Evolutionary conservation across 2,329 filamentous ascomycete species (phyloP).

Genomic region (Aspergillus versicolor): DNA sequence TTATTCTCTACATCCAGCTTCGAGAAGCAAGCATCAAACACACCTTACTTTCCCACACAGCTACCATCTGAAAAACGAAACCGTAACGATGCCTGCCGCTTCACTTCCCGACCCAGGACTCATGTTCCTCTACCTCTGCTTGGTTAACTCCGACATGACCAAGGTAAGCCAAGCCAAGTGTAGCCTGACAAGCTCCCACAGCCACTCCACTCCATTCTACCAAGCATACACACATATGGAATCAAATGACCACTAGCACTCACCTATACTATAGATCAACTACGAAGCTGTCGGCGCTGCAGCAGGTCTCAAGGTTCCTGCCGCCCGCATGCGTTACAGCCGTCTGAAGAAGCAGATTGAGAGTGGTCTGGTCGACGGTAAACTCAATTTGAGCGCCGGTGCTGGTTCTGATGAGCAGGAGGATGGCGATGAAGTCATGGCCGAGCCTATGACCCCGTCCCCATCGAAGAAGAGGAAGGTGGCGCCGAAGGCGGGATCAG

Average conservation of each 20-base stretch:
- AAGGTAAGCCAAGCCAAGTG: conserved; percentile 27
- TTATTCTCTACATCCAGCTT: not conserved
- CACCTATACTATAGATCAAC: conserved; percentile 33
- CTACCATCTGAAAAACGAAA: not conserved
- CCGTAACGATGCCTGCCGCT: conserved; percentile 32
- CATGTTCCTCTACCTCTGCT: conserved; percentile 44
- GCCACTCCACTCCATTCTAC: no score
- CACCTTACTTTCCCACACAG: not conserved
- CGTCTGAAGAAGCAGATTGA: conserved; percentile 19
- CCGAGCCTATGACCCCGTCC: not conserved
- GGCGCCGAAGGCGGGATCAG: not conserved
- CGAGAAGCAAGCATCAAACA: not conserved
- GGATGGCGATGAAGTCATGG: not conserved
- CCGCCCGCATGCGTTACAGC: conserved; percentile 17
- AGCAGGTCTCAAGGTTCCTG: conserved; percentile 12
- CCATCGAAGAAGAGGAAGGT: conserved; percentile 4
- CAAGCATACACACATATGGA: not conserved
- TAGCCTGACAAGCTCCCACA: not conserved
- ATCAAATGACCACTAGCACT: not conserved
- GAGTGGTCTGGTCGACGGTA: conserved; percentile 5
- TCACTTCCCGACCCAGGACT: conserved; percentile 40
- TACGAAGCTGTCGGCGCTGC: conserved; percentile 28
- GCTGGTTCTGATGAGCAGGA: conserved; percentile 6
- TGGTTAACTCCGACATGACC: conserved; percentile 40
- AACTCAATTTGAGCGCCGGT: not conserved